Base-by-base conservation (phyloP, 805 yeast genomes). In the Metschnikowia kofuensis region DNA sequence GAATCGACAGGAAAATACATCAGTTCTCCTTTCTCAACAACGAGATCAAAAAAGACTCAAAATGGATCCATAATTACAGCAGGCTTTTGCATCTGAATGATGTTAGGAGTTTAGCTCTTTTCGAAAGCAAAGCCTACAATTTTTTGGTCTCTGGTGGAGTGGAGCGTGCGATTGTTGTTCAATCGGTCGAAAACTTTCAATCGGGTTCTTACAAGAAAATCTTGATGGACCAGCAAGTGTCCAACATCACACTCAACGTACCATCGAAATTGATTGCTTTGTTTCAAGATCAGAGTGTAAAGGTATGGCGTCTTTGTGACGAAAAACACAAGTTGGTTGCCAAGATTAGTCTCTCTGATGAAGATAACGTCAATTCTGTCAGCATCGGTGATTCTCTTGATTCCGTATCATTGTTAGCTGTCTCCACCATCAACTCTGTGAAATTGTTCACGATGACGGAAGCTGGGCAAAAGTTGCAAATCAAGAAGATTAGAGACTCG, bases 1-100 rank as follows among this genome's bases (percentile, higher is more conserved):
- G 99, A 59, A 90, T 94, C 42, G 99, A 94, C 65, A 79, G 97
- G 59, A 90, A 90, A 62, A 89, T 94, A 42, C 87, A 82, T 62
- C 86, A 84, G 60, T 88, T 85, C 66, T 74, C 76, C 51, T 67
- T 77, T 45, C 73, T 85, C 48, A 60, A 59, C 21, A 55, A 53
- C 44, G 63, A 61, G 40, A 52, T 55, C 14, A 49, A 59, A 15
- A 63, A 64, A 34, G 50, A 52, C 7, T 53, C 69, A 37, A 82
- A 83, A 61, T 92, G 98, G 98, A 79, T 86, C 14, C 84, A 82
- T 58, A 77, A 83, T 53, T 78, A 83, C 46, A 88, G 84, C 65
- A 78, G 96, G 61, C 75, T 92, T 46, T 75, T 90, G 52, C 98
- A 94, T 65, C 81, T 94, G 36, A 84, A 87, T 63, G 98, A 91